These are phyloP conservation scores for Geopyxis carbonaria DNA, from an alignment of 495 filamentous ascomycete species.

Conservation along the genomic window DNA sequence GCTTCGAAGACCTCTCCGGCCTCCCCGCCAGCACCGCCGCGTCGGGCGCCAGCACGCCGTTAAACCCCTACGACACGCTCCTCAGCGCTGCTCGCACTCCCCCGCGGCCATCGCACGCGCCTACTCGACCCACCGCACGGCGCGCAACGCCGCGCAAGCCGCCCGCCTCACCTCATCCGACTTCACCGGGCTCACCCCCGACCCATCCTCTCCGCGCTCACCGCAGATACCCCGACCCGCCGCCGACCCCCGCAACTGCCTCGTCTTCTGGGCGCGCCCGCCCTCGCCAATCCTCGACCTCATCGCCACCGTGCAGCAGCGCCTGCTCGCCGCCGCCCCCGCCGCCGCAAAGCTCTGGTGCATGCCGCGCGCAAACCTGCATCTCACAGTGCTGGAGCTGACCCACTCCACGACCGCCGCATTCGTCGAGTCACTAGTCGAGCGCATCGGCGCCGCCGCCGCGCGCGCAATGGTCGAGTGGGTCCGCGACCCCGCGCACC, in stretches of 20 bases:
- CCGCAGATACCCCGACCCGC: too few relatives aligned
- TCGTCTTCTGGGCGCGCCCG: slow-evolving; percentile 77
- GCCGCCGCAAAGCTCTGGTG: slow-evolving; percentile 92
- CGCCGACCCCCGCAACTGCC: slow-evolving; percentile 56
- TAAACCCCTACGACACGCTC: slow-evolving; percentile 67
- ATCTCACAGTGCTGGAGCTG: slow-evolving; percentile 75
- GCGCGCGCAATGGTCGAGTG: slow-evolving; percentile 42
- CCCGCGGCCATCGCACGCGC: too few relatives aligned
- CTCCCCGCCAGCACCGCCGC: slow-evolving; percentile 18
- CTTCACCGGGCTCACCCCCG: slow-evolving; percentile 56
- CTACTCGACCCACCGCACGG: slow-evolving; percentile 55
- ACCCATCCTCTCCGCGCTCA: slow-evolving; percentile 37
- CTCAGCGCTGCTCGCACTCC: too few relatives aligned
- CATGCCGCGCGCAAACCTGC: slow-evolving; percentile 57
- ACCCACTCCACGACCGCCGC: slow-evolving; percentile 46
- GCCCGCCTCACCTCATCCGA: slow-evolving; percentile 46
- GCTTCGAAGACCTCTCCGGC: slow-evolving; percentile 41
- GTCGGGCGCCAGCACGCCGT: slow-evolving; percentile 8
- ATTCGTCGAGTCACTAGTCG: slow-evolving; percentile 44
- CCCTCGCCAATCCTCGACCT: slow-evolving; percentile 49
- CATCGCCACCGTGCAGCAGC: slow-evolving; percentile 47
- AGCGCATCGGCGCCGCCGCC: slow-evolving; percentile 33
- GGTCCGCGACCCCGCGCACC: slow-evolving; percentile 37
- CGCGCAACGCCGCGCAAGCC: slow-evolving; percentile 53
- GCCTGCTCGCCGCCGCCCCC: slow-evolving; percentile 43